phyloP scores from a whole-genome alignment of 768 basidiomycete genomes.

The Boletus vinaceobasis region DNA sequence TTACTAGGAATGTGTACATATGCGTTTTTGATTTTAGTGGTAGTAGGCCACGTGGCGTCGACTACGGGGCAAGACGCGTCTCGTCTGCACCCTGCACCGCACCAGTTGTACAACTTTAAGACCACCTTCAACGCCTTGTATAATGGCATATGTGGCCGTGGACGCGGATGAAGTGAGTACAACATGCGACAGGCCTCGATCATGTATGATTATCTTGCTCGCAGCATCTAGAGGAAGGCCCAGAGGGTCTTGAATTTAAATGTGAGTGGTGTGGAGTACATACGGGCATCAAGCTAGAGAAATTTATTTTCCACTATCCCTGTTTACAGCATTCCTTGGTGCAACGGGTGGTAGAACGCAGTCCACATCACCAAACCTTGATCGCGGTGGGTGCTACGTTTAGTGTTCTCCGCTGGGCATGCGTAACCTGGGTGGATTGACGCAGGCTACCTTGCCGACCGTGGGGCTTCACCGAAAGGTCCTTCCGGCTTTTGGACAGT shows the following conservation, averaged over 20 bases:
- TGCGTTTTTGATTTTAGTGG: background rate
- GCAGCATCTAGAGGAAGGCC: constrained; percentile 62
- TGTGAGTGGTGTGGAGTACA: constrained; percentile 37
- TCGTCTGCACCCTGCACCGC: background rate
- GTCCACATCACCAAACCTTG: constrained; percentile 36
- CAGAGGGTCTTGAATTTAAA: constrained; percentile 70
- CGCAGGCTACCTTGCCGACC: constrained; percentile 65
- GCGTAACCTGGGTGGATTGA: background rate
- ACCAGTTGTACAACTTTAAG: background rate
- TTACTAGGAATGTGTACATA: no score
- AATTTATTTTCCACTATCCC: background rate
- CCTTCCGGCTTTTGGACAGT: constrained; percentile 69
- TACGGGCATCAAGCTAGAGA: background rate
- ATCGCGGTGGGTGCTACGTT: constrained; percentile 41
- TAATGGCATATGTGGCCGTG: constrained; percentile 71
- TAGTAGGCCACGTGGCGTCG: constrained; percentile 1
- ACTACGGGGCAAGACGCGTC: background rate
- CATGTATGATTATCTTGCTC: background rate
- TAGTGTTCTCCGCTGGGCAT: background rate
- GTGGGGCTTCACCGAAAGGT: constrained; percentile 41
- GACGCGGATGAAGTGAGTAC: constrained; percentile 64
- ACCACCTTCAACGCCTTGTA: background rate
- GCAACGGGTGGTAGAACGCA: constrained; percentile 25
- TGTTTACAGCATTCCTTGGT: constrained; percentile 53
- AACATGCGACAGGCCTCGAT: background rate